A percentile compares a stretch with the other conserved stretches of the same genome.
phyloP scores from a whole-genome alignment of 2,329 filamentous ascomycete species.

The Venturia carpophila region DNA sequence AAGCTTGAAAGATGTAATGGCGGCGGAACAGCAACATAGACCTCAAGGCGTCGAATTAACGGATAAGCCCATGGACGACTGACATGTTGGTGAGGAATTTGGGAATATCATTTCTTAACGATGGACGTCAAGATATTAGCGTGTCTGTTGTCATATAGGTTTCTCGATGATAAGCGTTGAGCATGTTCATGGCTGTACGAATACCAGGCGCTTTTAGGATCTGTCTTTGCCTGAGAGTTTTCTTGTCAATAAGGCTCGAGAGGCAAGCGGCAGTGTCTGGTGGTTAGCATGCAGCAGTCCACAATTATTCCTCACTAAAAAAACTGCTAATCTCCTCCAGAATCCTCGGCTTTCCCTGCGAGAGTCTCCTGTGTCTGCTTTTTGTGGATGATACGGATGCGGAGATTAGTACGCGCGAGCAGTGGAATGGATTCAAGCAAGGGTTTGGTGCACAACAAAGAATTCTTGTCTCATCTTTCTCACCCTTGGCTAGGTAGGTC shows the following conservation, averaged over 20 bases:
- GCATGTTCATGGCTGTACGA: conserved; percentile 1
- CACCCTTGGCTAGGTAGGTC: background rate
- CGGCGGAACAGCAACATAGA: conserved; percentile 30
- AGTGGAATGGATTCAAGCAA: background rate
- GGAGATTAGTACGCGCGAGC: background rate
- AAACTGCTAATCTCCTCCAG: background rate
- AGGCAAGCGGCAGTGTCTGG: background rate
- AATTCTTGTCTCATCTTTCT: background rate
- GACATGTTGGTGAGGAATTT: background rate
- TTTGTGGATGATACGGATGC: background rate
- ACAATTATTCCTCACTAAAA: background rate
- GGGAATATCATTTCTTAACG: background rate
- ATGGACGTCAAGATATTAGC: background rate
- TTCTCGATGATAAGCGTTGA: conserved; percentile 11
- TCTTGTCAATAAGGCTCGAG: background rate
- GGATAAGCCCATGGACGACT: conserved; percentile 74
- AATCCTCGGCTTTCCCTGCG: background rate
- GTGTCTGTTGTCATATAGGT: background rate
- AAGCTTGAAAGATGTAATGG: conserved; percentile 29
- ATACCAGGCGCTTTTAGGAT: background rate
- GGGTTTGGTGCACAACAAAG: background rate
- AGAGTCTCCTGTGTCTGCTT: background rate
- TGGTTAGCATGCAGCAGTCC: background rate
- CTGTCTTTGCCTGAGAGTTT: background rate
- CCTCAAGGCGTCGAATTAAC: conserved; percentile 55